Percentiles rank a stretch among this genome's conserved stretches.
Conservation (phyloP, 2,329 filamentous ascomycete genomes). For the Tothia fuscella region DNA sequence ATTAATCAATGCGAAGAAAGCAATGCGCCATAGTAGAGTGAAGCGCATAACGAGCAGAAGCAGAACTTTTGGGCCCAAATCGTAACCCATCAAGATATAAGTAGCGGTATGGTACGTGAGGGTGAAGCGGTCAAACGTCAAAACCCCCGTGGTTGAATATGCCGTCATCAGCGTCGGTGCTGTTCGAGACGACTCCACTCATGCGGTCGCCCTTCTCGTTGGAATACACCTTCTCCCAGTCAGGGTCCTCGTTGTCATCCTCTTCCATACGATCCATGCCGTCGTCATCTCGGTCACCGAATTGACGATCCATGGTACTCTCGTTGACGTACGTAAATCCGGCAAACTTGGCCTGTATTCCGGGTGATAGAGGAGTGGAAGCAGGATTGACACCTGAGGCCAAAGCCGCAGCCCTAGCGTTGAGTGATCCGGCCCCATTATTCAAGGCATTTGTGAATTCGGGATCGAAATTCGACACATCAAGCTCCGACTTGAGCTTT, state of each 20-base stretch:
- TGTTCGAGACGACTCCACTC: constrained; percentile 32
- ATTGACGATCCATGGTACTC: constrained; percentile 82
- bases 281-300: constrained; percentile 33
- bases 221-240: constrained; percentile 25
- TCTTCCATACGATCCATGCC: constrained; percentile 34
- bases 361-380: constrained; percentile 85
- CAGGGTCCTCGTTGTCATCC: constrained; percentile 29
- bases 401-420: constrained; percentile 77
- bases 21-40: no score
- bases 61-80: no score
- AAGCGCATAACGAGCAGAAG: no score
- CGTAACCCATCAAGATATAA: no score
- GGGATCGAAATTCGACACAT: constrained; percentile 96
- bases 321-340: constrained; percentile 99
- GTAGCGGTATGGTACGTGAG: no score
- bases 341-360: constrained; percentile 95
- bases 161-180: constrained; percentile 31
- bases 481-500: constrained; percentile 87
- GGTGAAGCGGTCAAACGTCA: constrained; percentile 22
- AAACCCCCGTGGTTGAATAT: constrained; percentile 36
- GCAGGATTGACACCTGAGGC: constrained; percentile 71
- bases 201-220: constrained; percentile 35
- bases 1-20: no score
- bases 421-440: constrained; percentile 67
- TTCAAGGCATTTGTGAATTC: constrained; percentile 95